Evolutionary conservation across 176 grass and related monocot species (phyloP), one percentile per base, ranked within the genome.

Genomic region (Rhynchospora tenuis): DNA sequence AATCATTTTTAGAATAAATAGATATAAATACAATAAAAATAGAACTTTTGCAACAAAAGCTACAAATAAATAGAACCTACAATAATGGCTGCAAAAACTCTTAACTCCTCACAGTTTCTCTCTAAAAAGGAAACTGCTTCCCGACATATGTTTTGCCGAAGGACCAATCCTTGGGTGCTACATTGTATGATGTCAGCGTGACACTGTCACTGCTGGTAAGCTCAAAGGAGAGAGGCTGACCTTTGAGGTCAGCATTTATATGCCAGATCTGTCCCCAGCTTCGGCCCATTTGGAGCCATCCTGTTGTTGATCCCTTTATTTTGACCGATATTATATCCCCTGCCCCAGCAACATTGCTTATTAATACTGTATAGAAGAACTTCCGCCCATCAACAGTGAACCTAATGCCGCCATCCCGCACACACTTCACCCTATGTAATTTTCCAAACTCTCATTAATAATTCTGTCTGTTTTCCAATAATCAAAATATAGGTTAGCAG

Each of bases 181-280:
- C 93, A 3, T 85, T 99, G 28, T 88, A 99, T 27, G 78, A 84
- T 61, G 96, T 93, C 62, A 99, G 90, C 0, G 81, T 92, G 45
- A 87, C 94, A 79, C 91, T 83, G 10, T 99, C 91, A 64, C 93
- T 92, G 33, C 89, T 89, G 55, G 83, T 89, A 78, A 99, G 91
- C 88, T 99, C 96, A 1, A 99, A 99, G 0, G 96, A 95, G 43
- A 99, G 79, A n/a, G 96, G 90, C 66, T 95, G 96, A 5, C 91
- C 86, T 70, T 57, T 83, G 63, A 99, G 74, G 70, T 95, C 93
- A 11, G 78, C 84, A 81, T 89, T 99, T 78, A 99, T 95, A 81
- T 99, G 96, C 96, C 96, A 99, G 65, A 91, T 84, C 85, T 99
- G 96, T 24, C 96, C 96, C 96, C 93, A 99, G 59, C 84, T 99